Conservation (phyloP, 1,284 basidiomycete species). For the Exobasidium rhododendri region DNA sequence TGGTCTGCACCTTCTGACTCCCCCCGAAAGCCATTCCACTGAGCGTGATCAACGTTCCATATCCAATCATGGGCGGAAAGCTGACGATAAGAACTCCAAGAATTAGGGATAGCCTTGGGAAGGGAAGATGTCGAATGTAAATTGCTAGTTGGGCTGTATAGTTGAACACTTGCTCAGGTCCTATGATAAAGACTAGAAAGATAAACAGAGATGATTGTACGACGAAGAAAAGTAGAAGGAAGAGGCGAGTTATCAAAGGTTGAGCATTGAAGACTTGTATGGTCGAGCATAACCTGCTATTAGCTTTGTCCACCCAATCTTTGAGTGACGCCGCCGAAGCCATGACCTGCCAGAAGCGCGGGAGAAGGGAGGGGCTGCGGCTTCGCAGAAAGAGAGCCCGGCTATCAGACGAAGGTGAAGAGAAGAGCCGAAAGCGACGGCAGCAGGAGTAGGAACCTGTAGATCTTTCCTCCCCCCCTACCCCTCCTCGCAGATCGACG, state of each 20-base stretch:
- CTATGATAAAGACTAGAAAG: not conserved
- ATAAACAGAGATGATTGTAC: not conserved
- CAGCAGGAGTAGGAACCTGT: no score
- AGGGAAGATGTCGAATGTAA: not conserved
- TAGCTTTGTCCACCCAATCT: not conserved
- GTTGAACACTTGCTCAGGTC: conserved; percentile 5
- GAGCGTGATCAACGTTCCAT: conserved; percentile 42
- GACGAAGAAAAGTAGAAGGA: not conserved
- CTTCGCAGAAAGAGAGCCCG: no score
- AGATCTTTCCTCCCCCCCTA: no score
- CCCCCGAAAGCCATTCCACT: conserved; percentile 41
- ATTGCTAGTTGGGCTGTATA: conserved; percentile 3
- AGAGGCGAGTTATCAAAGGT: not conserved
- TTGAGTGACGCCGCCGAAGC: not conserved
- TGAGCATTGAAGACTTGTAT: not conserved
- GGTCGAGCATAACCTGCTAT: not conserved
- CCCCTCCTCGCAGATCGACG: no score
- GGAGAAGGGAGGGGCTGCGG: no score
- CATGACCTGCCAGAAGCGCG: not conserved
- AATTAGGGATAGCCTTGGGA: conserved; percentile 21
- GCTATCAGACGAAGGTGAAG: no score
- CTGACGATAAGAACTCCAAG: conserved; percentile 25
- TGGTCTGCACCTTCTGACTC: not conserved
- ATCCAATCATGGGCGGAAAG: conserved; percentile 47
- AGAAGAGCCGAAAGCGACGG: no score